Conservation (phyloP, 2,329 filamentous ascomycete species). For the Ilyonectria destructans region DNA sequence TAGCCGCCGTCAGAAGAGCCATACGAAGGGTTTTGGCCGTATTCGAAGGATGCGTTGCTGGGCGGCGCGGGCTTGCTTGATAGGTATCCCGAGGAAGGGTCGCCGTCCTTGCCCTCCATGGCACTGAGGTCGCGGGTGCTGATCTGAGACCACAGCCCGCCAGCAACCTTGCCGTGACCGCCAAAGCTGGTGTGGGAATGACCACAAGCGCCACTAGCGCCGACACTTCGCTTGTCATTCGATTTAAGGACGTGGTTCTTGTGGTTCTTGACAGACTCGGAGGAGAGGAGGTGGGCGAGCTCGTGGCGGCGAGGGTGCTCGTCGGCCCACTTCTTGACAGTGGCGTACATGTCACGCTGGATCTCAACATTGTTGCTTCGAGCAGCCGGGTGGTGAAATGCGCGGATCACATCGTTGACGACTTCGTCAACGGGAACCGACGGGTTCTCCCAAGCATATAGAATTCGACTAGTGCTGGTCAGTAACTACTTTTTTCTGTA, state of each 20-base stretch:
- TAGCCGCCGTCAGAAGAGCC: constrained; percentile 43
- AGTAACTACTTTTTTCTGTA: constrained; percentile 13
- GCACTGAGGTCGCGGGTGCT: constrained; percentile 71
- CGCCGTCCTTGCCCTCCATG: constrained; percentile 66
- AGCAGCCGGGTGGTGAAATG: constrained; percentile 92
- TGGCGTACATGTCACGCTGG: constrained; percentile 90
- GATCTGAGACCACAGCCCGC: constrained; percentile 75
- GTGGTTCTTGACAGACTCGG: constrained; percentile 86
- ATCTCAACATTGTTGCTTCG: constrained; percentile 84
- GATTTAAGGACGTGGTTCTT: constrained; percentile 79
- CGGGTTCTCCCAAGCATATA: constrained; percentile 95
- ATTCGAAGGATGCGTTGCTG: constrained; percentile 58
- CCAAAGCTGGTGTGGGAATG: constrained; percentile 63
- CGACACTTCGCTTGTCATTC: constrained; percentile 51
- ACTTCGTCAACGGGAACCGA: constrained; percentile 88
- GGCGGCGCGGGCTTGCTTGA: constrained; percentile 59
- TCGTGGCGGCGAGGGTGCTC: constrained; percentile 77
- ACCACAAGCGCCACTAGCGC: constrained; percentile 53
- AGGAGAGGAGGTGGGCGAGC: constrained; percentile 83
- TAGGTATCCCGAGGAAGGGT: constrained; percentile 55
- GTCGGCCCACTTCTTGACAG: constrained; percentile 86
- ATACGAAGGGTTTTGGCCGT: constrained; percentile 57
- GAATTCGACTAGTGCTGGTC: constrained; percentile 71
- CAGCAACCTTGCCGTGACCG: constrained; percentile 71
- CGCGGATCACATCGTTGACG: constrained; percentile 82